Percentiles rank a stretch among this genome's conserved stretches.
These are phyloP conservation scores for Tetraselmis striata DNA, from an alignment of 139 green algal genomes.

Conservation along the genomic window DNA sequence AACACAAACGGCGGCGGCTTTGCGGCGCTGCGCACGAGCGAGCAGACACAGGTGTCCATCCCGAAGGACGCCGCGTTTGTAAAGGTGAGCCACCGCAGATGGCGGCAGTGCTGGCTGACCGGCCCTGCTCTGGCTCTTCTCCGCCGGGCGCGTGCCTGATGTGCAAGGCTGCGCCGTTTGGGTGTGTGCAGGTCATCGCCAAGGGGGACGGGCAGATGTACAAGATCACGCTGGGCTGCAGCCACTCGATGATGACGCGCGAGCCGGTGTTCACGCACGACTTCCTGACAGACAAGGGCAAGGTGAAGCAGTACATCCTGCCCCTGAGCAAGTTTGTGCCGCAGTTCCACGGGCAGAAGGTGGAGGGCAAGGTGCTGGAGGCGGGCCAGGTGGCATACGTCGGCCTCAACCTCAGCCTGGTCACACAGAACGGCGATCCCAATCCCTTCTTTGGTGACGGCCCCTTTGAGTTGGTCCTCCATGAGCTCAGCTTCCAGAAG, in stretches of 20 bases:
- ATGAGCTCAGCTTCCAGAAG: neutral
- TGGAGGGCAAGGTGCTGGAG: neutral
- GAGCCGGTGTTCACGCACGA: conserved; percentile 1
- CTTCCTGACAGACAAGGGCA: conserved; percentile 1
- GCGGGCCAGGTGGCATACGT: neutral
- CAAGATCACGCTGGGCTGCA: neutral
- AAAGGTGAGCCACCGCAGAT: no score
- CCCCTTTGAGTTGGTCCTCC: neutral
- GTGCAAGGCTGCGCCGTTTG: no score
- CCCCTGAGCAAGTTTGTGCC: neutral
- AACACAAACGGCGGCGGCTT: conserved; percentile 1
- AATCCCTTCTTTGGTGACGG: neutral
- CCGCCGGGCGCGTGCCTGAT: no score
- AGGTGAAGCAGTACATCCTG: neutral
- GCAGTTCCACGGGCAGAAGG: neutral
- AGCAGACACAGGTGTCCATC: neutral
- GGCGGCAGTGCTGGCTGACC: no score
- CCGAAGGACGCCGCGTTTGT: neutral
- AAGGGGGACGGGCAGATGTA: conserved; percentile 2
- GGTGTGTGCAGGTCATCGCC: no score
- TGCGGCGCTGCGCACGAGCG: neutral
- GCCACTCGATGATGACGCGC: neutral
- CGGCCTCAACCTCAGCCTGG: neutral
- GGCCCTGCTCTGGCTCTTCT: no score
- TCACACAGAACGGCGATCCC: neutral